Base-by-base conservation (phyloP, 106 monocot species). In the Phalaenopsis equestris region DNA sequence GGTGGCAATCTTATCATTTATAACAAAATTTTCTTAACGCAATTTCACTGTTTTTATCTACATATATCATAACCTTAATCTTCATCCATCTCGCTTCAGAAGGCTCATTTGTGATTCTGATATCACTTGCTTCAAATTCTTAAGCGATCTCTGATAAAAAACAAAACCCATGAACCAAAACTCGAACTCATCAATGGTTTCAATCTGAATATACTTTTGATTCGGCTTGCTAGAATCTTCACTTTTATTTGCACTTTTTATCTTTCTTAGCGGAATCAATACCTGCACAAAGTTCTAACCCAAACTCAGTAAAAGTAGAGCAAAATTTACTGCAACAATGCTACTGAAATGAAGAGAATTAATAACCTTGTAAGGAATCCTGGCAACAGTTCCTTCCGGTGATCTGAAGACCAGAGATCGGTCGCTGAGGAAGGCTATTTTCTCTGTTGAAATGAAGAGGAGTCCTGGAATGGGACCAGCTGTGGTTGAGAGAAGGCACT, bases 131-230 rank as follows among this genome's bases (percentile, higher is more conserved):
- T 88, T 75, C 58, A 91, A 74, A 49, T 77, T 85, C 79, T 84
- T 87, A 76, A 88, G 79, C 3, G 86, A 81, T 84, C 84, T 83
- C 78, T 83, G 84, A 80, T 88, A 88, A 73, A 58, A 76, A 11
- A 91, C 77, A 43, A 91, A 87, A 5, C 91, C 91, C 91, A 88
- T 86, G 58, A 88, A 89, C 88, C 88, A 91, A 78, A 91, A 91
- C 79, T 91, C 87, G 72, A 87, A 89, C 45, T 84, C 88, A 80
- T 89, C 91, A 47, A 78, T 83, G 0, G 88, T 89, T 17, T 80
- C 85, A 56, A 89, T 87, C 81, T 84, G 88, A 38, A 89, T 87
- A 57, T 89, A 89, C 48, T 91, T 91, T 41, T 89, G 83, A 11
- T 64, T 85, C 46, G 86, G 88, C 45, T 88, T 86, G 83, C 77